phyloP scores from a whole-genome alignment of 257 asterid genomes.

The Agastache rugosa region DNA sequence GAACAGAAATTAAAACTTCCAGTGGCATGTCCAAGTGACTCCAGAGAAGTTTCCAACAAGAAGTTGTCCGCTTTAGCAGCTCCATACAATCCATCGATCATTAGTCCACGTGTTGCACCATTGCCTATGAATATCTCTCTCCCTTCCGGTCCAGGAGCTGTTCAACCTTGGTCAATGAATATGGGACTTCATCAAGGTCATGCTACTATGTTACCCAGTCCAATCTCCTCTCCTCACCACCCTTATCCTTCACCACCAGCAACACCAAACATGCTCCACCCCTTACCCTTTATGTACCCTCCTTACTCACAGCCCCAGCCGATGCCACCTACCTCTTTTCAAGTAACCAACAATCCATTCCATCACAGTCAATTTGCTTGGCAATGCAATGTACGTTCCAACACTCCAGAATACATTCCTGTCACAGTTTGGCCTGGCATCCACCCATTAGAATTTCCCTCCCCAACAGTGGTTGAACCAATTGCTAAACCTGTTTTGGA shows the following conservation, averaged over 20 bases:
- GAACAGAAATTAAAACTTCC: constrained; percentile 49
- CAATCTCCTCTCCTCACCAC: constrained; percentile 87
- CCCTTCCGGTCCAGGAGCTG: constrained; percentile 70
- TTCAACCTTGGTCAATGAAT: constrained; percentile 86
- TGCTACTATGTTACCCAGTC: constrained; percentile 66
- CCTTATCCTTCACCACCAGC: constrained; percentile 89
- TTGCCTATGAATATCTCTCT: constrained; percentile 63
- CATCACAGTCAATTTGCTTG: constrained; percentile 81
- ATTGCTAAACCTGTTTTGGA: constrained; percentile 49
- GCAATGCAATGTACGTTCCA: constrained; percentile 72
- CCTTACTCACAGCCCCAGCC: constrained; percentile 78
- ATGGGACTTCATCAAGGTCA: constrained; percentile 88
- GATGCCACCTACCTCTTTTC: constrained; percentile 66
- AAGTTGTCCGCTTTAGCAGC: constrained; percentile 97
- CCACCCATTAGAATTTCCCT: constrained; percentile 73
- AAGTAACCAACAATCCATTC: constrained; percentile 64
- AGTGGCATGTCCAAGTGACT: constrained; percentile 50
- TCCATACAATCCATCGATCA: constrained; percentile 87
- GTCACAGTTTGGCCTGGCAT: constrained; percentile 74
- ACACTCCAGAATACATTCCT: constrained; percentile 67
- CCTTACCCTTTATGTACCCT: constrained; percentile 86
- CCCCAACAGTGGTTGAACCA: constrained; percentile 72
- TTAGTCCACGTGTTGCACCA: constrained; percentile 64
- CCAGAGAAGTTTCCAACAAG: constrained; percentile 66
- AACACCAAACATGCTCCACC: constrained; percentile 88